Evolutionary conservation across 306 rosid genomes (phyloP).

Genomic region (Dalbergia cochinchinensis): DNA sequence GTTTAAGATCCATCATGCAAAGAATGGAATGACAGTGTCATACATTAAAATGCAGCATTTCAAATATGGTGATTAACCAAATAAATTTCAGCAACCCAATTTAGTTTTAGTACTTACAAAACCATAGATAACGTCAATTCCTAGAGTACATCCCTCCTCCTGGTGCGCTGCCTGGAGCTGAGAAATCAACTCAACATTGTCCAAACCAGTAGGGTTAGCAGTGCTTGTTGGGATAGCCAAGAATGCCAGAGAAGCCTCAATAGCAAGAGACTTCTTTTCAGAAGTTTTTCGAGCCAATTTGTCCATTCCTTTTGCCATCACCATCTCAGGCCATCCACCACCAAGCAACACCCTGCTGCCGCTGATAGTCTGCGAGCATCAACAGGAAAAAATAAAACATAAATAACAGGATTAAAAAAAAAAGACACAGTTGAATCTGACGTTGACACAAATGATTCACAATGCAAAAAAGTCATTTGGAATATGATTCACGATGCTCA

Average conservation of each 20-base stretch:
- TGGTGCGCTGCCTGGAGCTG: conserved; percentile 96
- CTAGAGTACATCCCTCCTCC: conserved; percentile 79
- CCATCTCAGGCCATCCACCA: conserved; percentile 99
- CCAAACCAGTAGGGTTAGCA: conserved; percentile 97
- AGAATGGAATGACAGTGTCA: neutral
- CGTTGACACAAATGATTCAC: too few relatives aligned
- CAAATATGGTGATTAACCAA: neutral
- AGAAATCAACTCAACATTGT: conserved; percentile 97
- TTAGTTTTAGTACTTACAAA: conserved; percentile 64
- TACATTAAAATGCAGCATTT: conserved; percentile 5
- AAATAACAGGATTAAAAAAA: too few relatives aligned
- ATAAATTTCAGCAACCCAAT: neutral
- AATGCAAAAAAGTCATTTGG: too few relatives aligned
- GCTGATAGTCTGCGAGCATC: conserved; percentile 77
- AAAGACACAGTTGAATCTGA: too few relatives aligned
- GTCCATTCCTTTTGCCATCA: conserved; percentile 89
- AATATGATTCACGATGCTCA: too few relatives aligned
- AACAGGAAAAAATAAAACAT: too few relatives aligned
- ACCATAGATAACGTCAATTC: conserved; percentile 91
- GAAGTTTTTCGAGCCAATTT: conserved; percentile 91
- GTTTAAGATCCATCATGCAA: too few relatives aligned
- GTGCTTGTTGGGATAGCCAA: conserved; percentile 88
- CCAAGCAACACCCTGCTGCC: conserved; percentile 96
- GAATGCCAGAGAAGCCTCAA: conserved; percentile 91
- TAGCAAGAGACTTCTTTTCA: conserved; percentile 94